These are phyloP conservation scores for Botrytis paeoniae DNA, from an alignment of 2,329 filamentous ascomycete species.

Conservation along the genomic window DNA sequence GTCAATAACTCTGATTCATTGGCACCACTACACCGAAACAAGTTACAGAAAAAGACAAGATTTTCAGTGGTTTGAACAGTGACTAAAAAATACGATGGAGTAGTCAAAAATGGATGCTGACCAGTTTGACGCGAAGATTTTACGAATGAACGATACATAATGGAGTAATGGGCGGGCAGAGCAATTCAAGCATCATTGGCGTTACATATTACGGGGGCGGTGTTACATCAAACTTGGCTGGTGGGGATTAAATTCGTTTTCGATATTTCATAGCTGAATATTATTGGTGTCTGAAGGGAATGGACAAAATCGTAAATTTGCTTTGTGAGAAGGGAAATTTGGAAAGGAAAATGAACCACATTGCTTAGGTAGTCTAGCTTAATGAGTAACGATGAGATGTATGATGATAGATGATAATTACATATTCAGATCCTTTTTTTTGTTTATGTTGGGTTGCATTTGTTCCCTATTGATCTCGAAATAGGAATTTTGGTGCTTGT, in stretches of 20 bases:
- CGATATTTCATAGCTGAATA: slow-evolving; percentile 11
- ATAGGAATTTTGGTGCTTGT: not conserved
- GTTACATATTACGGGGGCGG: not conserved
- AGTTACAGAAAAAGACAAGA: slow-evolving; percentile 17
- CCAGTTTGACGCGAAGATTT: not conserved
- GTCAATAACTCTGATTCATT: slow-evolving; percentile 25
- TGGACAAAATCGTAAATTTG: not conserved
- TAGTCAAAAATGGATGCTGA: not conserved
- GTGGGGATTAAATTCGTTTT: not conserved
- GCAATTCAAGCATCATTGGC: not conserved
- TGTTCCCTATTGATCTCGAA: not conserved
- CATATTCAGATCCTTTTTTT: not conserved
- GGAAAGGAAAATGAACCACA: slow-evolving; percentile 13
- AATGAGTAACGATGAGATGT: slow-evolving; percentile 13
- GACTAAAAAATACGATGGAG: not conserved
- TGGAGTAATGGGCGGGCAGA: not conserved
- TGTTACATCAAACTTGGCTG: not conserved
- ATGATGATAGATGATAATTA: not conserved
- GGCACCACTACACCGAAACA: slow-evolving; percentile 2
- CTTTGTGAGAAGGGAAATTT: not conserved
- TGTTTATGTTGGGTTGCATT: not conserved
- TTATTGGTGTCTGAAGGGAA: not conserved
- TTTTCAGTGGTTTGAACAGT: not conserved
- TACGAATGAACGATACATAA: not conserved
- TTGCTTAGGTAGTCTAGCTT: slow-evolving; percentile 13